Base-by-base conservation (phyloP, 2,329 filamentous ascomycete species). In the Lachnellula arida region DNA sequence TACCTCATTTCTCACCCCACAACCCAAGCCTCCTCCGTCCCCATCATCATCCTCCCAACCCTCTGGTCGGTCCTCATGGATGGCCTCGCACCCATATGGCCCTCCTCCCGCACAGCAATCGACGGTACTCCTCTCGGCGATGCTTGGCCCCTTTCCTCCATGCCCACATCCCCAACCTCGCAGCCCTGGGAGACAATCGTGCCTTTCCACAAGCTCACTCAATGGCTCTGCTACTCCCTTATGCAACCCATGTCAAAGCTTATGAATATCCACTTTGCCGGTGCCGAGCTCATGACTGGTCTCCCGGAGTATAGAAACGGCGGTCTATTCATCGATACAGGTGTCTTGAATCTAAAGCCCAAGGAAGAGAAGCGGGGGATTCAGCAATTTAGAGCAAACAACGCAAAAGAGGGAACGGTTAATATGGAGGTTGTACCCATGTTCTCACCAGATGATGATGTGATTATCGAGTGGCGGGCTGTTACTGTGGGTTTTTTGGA, bases 251-350 rank as follows among this genome's bases (percentile, higher is more conserved):
- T 96, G 87, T 83, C 86, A 54, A 88, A 85, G 62, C 73, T 96
- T 22, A 84, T 96, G 65, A 82, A 87, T 55, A 85, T 95, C 57
- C 84, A 91, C 62, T 94, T 94, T 71, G 85, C 87, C 3, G 90
- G 91, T 44, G 83, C 84, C 1, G 89, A 95, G 59, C 79, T 95
- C 6, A 79, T 96, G 62, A 97, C 92, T 0, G 92, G 91, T 22
- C 77, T 97, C 3, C 91, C 92, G 0, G 92, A 97, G 70, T 97
- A 97, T 70, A 84, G 92, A 56, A 97, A 97, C 65, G 92, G 92
- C 44, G 92, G 92, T 12, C 78, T 97, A 3, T 86, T 97, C 59
- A 85, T 97, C 59, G 84, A 97, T 67, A 85, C 91, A 34, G 91
- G 91, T 2, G 81, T 96, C 3, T 71, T 96, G 57, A 90, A 81